Base-by-base conservation (phyloP, 2,329 filamentous ascomycete genomes). In the Colletotrichum musicola region DNA sequence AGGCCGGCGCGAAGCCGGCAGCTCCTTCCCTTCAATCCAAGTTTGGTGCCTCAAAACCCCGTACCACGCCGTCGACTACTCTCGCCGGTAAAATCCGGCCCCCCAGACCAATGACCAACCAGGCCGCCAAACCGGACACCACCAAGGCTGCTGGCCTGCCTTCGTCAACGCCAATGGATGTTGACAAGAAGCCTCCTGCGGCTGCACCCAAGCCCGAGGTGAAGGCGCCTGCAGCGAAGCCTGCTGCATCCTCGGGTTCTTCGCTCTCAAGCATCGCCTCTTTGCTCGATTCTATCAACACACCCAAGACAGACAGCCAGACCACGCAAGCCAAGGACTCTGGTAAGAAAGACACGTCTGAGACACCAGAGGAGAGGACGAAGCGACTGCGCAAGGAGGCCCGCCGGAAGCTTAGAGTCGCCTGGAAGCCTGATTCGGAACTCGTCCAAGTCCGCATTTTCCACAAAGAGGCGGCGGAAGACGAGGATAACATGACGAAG, bases 321-420 rank as follows among this genome's bases (percentile, higher is more conserved):
- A 80, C 85, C 0, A 88, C 89, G 72, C 88, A 89, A 65, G 73
- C 74, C 12, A 82, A 81, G 35, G 78, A 79, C n/a, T 74, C 79
- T 1, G 73, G 72, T 49, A 70, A 81, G 80, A 66, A 76, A 77
- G 2, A 81, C 76, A 30, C 81, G 78, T 81, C 84, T 0, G 92
- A 95, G 77, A 93, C 90, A 0, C 82, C 89, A 0, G 90, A 93
- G 73, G 86, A 93, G 75, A 90, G 85, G 73, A 82, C 84, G 1
- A 92, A 89, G 74, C 88, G 93, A 12, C 81, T 93, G 4, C 88
- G 92, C 42, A 94, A 93, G 74, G 92, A 94, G 76, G 85, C 88
- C 67, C 87, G 92, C 56, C 86, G 91, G 42, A 89, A 91, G 71
- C 81, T 94, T 22, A 86, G 90, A 13, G 93, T 95, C 6, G 86